Percentiles rank a stretch among this genome's conserved stretches.
Conservation (phyloP, 495 filamentous ascomycete genomes). For the Tuber calosporum region DNA sequence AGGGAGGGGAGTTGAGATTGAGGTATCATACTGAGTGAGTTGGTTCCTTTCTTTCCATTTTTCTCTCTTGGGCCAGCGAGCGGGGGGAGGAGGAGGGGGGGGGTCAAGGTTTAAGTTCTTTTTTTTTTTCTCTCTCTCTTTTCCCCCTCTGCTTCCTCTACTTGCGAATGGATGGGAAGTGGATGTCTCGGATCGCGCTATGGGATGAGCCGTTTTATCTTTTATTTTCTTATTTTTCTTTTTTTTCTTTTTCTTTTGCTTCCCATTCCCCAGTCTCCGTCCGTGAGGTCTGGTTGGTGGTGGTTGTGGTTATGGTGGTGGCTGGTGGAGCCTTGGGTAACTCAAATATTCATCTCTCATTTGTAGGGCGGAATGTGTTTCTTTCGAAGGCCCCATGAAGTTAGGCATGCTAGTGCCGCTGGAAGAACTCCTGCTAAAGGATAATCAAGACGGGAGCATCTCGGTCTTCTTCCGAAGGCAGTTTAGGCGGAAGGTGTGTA, state of each 20-base stretch:
- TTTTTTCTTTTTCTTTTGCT: background rate
- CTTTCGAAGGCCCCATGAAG: slow-evolving; percentile 26
- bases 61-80: background rate
- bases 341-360: slow-evolving; percentile 5
- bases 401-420: slow-evolving; percentile 30
- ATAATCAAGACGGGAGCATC: slow-evolving; percentile 27
- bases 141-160: no score
- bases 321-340: background rate
- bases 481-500: slow-evolving; percentile 30
- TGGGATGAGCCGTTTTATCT: slow-evolving; percentile 7
- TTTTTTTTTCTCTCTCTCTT: no score
- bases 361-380: slow-evolving; percentile 30
- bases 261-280: slow-evolving; percentile 6
- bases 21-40: slow-evolving; percentile 33
- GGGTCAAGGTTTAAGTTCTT: background rate
- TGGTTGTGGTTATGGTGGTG: background rate
- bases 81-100: background rate
- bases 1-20: slow-evolving; percentile 22
- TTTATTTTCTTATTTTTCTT: slow-evolving; percentile 1
- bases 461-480: slow-evolving; percentile 27
- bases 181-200: slow-evolving; percentile 11
- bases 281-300: slow-evolving; percentile 6
- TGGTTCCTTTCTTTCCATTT: slow-evolving; percentile 10
- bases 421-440: slow-evolving; percentile 25
- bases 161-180: background rate